Evolutionary conservation across 2,329 filamentous ascomycete species (phyloP), one percentile per base, ranked within the genome.

Genomic region (Colletotrichum neosansevieriae): DNA sequence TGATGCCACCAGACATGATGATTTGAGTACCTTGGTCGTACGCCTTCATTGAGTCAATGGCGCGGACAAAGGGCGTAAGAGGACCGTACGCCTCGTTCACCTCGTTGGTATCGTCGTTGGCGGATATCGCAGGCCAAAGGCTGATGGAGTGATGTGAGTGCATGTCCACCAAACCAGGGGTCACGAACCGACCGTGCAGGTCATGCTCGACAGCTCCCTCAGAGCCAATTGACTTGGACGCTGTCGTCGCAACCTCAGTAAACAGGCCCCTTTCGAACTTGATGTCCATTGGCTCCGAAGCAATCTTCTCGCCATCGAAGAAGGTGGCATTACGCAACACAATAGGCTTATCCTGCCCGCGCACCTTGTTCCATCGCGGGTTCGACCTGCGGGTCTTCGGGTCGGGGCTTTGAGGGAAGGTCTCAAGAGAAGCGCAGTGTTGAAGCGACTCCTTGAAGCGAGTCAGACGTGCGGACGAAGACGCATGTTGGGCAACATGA

Each of bases 101-200:
- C 62, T 83, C 81, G 59, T 82, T 82, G 13, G 63, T 72, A 70
- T 83, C 82, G 4, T 72, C 72, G 6, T 72, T 76, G 12, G 74
- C 72, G n/a, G 54, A 51, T 2, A 78, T 64, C 13, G 65, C 40
- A 0, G 81, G 82, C 78, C 79, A 82, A 17, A 73, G 40, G 9
- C 68, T 63, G 2, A 76, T 53, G 21, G 79, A 73, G 67, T 82
- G 79, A 71, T 84, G 82, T 2, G 81, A 82, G 72, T 84, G 82
- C 77, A 83, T 79, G 69, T 84, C 82, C 2, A 84, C 77, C 4
- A 84, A 71, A 1, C 82, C 82, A 0, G 81, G 81, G 0, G 81
- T 83, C 29, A 83, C 79, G 69, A 78, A 79, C 56, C 76, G 76
- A 6, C 82, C 80, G 34, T 73, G 70, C 38, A 83, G 61, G 45